Base-by-base conservation (phyloP, 148 eudicot genomes). In the Linanthus parryae region DNA sequence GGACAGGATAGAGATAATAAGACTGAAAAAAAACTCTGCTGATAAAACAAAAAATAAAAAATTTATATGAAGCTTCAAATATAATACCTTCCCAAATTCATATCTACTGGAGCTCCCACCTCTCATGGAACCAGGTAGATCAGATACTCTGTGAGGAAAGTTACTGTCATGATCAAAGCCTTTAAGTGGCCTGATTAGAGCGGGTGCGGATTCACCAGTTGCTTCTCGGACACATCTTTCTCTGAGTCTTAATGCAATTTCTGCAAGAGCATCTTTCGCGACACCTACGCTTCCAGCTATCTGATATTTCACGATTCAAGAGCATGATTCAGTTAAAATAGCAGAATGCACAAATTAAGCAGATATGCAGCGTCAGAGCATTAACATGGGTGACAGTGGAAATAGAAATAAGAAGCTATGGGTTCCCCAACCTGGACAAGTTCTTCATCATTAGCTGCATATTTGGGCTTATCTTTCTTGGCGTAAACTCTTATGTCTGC, bases 401-500 rank as follows among this genome's bases (percentile, higher is more conserved):
- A 1, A 46, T 1, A 26, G 1, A 46, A 46, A 18, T 2, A 9
- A n/a, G n/a, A 23, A 46, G 22, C 29, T 1, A 10, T 24, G 31
- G 18, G 27, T 23, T 15, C 8, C 17, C 39, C 25, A 36, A 85
- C 95, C 88, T 79, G 89, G 63, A 85, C 95, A 65, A 85, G 95
- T 64, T 85, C 95, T 70, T 82, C 95, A 52, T 85, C 83, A 58
- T 63, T 76, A 19, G 77, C 75, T 40, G 89, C 89, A 63, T 71
- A 82, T 44, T 72, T 73, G 14, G 85, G 89, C 67, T 72, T 85
- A 42, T 85, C 95, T 22, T 85, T 81, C 78, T 85, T 82, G 52
- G 89, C 62, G 56, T 54, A 70, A 53, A 85, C 81, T 52, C 81
- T 83, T 48, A 85, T 85, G 34, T 85, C 89, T 19, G 95, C 95